Base-by-base conservation (phyloP, 2,329 filamentous ascomycete species). In the Bipolaris oryzae region DNA sequence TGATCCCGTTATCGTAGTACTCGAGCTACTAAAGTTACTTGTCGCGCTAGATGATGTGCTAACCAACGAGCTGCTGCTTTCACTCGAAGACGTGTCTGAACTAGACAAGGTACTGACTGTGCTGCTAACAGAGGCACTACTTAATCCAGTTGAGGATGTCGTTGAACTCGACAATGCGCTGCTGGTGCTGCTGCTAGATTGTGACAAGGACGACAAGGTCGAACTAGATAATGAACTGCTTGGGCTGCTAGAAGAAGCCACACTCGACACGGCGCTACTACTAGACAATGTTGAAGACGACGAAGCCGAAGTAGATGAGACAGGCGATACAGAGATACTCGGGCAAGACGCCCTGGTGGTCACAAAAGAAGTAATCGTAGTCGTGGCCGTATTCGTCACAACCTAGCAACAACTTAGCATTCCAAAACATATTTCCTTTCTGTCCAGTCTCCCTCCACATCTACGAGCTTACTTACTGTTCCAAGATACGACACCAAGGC, bases 381-480 rank as follows among this genome's bases (percentile, higher is more conserved):
- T 59, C 15, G 57, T 63, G 21, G 55, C 39, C 10, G 60, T 69
- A 16, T 52, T 31, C 1, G 59, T 67, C 9, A 59, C 55, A 13
- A 56, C 59, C 64, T 70, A 31, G 2, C 25, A 37, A 11, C 20
- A 18, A 7, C 13, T 69, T 5, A 64, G 60, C 25, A 42, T 25
- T 5, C 15, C 7, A 28, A 9, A 11, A 9, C 9, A 10, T 5
- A 10, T 3, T 31, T n/a, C 16, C 15, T 25, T 23, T 7, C 15
- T 47, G 3, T 18, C n/a, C 9, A 31, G 28, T 18, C 25, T 31
- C 9, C n/a, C 23, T 31, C 31, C 0, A 1, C 3, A 7, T 9
- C 13, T 9, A 3, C 15, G 11, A 4, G 5, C n/a, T 1, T 10
- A 58, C 68, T 60, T 62, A 74, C 73, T 9, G 61, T 52, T 38